These are phyloP conservation scores for Cyberlindnera samutprakarnensis DNA, from an alignment of 805 yeast genomes.

Conservation along the genomic window DNA sequence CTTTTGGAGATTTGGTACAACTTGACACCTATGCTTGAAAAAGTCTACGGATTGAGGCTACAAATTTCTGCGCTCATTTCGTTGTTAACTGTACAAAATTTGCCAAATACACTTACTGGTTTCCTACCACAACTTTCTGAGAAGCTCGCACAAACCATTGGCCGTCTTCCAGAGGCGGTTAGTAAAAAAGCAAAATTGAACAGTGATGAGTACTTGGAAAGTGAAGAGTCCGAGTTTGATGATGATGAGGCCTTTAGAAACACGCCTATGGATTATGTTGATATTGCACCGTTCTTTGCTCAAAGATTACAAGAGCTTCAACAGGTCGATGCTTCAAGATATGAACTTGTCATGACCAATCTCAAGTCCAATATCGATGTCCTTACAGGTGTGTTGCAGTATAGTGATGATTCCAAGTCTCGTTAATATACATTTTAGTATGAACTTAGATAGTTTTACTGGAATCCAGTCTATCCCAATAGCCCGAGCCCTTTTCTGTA, in stretches of 20 bases:
- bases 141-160: slow-evolving; percentile 44
- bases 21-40: slow-evolving; percentile 37
- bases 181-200: slow-evolving; percentile 46
- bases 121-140: slow-evolving; percentile 43
- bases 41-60: slow-evolving; percentile 76
- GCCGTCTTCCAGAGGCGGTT: slow-evolving; percentile 66
- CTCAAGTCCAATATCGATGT: background rate
- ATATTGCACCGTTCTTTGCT: slow-evolving; percentile 60
- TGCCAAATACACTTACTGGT: slow-evolving; percentile 29
- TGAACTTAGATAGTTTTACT: too few relatives aligned
- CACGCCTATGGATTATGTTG: slow-evolving; percentile 71
- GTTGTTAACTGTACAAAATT: slow-evolving; percentile 32
- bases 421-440: too few relatives aligned
- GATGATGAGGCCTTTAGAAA: slow-evolving; percentile 72
- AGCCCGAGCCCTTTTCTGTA: background rate
- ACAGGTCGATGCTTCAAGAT: slow-evolving; percentile 36
- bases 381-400: background rate
- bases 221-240: slow-evolving; percentile 14
- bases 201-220: slow-evolving; percentile 41
- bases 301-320: slow-evolving; percentile 44
- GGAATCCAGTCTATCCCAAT: background rate
- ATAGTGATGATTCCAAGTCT: background rate
- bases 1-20: slow-evolving; percentile 63
- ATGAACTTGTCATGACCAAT: slow-evolving; percentile 24
- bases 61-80: slow-evolving; percentile 60